Base-by-base conservation (phyloP, 2,329 filamentous ascomycete species). In the Aureobasidium sp. region DNA sequence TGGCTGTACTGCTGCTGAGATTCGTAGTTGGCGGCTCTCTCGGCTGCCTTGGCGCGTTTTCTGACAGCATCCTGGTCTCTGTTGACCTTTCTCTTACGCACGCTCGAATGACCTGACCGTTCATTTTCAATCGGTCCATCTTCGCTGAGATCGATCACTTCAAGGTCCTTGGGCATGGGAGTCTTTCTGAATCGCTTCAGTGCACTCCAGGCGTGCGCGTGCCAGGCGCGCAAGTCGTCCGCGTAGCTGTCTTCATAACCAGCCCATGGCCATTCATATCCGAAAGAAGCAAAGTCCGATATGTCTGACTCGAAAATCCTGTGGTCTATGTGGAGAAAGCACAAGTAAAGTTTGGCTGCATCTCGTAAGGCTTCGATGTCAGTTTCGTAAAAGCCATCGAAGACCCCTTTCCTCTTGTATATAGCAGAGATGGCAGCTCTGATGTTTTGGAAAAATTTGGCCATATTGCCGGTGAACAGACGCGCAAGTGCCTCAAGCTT, bases 381-480 rank as follows among this genome's bases (percentile, higher is more conserved):
- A 2, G 25, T 25, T 6, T 36, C 29, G 34, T 17, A 37, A 41
- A 41, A 48, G 17, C 29, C 41, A 15, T 20, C 27, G 15, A 48
- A 31, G 6, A 12, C 6, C 12, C 31, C 34, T n/a, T 17, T 14
- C 20, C 42, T 25, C 17, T 39, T 3, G 15, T 37, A 34, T 17
- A 31, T 25, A 17, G 25, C 36, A 6, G 29, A 14, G 9, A 61
- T 25, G 5, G 57, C 61, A 29, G n/a, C n/a, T 39, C 37, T 45
- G n/a, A 52, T 20, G 6, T 51, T 49, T 6, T 29, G 25, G n/a
- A 58, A 20, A 14, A 42, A 47, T 65, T 68, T 72, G 66, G 74
- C 82, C 64, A 82, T 74, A 64, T 72, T 78, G 66, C 73, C 74
- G 66, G 75, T 80, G 39, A 82, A 76, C 63, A 76, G 29, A 39